A percentile compares a stretch with the other conserved stretches of the same genome.
phyloP scores from a whole-genome alignment of 805 yeast genomes.

The Starmera dryadoides region DNA sequence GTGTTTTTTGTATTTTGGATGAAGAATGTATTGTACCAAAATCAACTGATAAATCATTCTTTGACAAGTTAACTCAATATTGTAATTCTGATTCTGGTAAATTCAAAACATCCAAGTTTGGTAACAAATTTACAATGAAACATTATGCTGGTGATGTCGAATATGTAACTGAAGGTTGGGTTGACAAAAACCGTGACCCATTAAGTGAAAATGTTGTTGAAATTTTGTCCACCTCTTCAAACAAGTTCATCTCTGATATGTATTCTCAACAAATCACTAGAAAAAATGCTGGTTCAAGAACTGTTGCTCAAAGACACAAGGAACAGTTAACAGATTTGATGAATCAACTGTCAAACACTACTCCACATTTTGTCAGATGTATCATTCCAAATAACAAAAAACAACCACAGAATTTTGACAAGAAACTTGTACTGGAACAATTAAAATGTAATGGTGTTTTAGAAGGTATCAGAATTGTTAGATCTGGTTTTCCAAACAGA shows the following conservation, averaged over 20 bases:
- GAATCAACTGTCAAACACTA: constrained; percentile 68
- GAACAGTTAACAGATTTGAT: constrained; percentile 72
- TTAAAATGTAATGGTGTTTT: constrained; percentile 94
- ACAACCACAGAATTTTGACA: constrained; percentile 64
- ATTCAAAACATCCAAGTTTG: constrained; percentile 66
- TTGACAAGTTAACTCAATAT: constrained; percentile 64
- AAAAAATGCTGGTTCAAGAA: constrained; percentile 44
- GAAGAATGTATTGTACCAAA: constrained; percentile 96
- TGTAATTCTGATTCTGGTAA: constrained; percentile 50
- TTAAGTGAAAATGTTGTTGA: constrained; percentile 66
- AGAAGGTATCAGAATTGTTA: constrained; percentile 94
- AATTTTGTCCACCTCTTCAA: constrained; percentile 50
- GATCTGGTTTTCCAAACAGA: constrained; percentile 96
- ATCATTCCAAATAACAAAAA: constrained; percentile 83
- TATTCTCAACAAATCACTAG: constrained; percentile 35
- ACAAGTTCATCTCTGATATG: constrained; percentile 46
- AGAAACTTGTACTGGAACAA: constrained; percentile 75
- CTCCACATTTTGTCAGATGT: constrained; percentile 96
- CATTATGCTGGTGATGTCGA: constrained; percentile 98
- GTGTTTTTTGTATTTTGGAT: constrained; percentile 78
- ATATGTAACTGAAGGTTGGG: constrained; percentile 87
- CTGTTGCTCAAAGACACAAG: constrained; percentile 84
- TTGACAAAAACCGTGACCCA: constrained; percentile 92
- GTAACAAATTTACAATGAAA: constrained; percentile 72
- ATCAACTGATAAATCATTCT: constrained; percentile 75